phyloP scores from a whole-genome alignment of 2,329 filamentous ascomycete genomes.

The Phialophora macrospora region DNA sequence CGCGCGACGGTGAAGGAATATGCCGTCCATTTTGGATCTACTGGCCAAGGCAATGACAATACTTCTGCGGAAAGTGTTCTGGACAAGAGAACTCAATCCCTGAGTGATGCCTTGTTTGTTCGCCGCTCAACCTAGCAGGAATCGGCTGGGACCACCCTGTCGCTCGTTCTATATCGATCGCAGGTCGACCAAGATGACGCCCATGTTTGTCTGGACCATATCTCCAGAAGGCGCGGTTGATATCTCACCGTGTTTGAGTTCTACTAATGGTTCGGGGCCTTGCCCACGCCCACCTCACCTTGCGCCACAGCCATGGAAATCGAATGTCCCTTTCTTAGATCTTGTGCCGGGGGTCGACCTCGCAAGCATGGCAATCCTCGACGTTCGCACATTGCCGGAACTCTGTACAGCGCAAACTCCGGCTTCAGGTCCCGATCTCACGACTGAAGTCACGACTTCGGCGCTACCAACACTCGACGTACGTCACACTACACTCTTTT shows the following conservation, averaged over 20 bases:
- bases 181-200: conserved; percentile 15
- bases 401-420: background rate
- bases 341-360: background rate
- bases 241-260: background rate
- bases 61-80: background rate
- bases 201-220: background rate
- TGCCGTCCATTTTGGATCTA: background rate
- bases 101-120: conserved; percentile 1
- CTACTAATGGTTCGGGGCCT: background rate
- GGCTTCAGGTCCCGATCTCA: background rate
- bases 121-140: background rate
- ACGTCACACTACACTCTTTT: conserved; percentile 11
- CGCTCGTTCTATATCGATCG: conserved; percentile 20
- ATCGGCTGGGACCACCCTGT: conserved; percentile 2
- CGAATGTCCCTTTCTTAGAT: background rate
- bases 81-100: background rate
- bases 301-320: conserved; percentile 1
- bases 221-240: conserved; percentile 1
- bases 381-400: background rate
- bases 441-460: background rate
- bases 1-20: conserved; percentile 27
- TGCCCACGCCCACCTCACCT: background rate
- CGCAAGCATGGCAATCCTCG: background rate
- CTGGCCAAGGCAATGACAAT: background rate
- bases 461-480: background rate